These are phyloP conservation scores for Diplodia corticola DNA, from an alignment of 2,329 filamentous ascomycete genomes.

Conservation along the genomic window DNA sequence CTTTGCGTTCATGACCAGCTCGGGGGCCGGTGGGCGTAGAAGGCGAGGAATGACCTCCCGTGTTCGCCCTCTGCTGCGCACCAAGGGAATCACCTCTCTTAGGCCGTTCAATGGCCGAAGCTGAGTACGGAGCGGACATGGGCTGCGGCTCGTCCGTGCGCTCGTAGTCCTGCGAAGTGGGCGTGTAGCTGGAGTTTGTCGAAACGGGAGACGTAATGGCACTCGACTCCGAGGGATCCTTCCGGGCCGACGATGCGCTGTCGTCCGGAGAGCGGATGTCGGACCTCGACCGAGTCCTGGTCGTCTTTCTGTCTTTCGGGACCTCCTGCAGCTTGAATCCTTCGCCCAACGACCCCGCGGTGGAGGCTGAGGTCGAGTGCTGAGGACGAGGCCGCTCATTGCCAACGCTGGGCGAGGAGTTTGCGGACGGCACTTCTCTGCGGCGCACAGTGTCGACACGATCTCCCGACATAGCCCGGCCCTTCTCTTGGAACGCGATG, in stretches of 20 bases:
- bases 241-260: constrained; percentile 1
- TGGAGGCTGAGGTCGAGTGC: constrained; percentile 37
- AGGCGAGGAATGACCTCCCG: constrained; percentile 33
- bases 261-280: constrained; percentile 41
- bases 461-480: constrained; percentile 60
- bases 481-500: constrained; percentile 87
- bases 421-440: constrained; percentile 33
- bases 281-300: constrained; percentile 49
- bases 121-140: constrained; percentile 33
- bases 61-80: constrained; percentile 25
- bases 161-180: constrained; percentile 35
- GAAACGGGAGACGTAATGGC: constrained; percentile 17
- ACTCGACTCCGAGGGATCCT: constrained; percentile 19
- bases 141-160: constrained; percentile 33
- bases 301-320: constrained; percentile 63
- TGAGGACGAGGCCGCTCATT: constrained; percentile 53
- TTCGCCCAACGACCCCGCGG: constrained; percentile 36
- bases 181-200: constrained; percentile 20
- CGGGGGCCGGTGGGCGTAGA: constrained; percentile 42
- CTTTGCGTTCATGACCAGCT: constrained; percentile 40
- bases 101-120: constrained; percentile 47
- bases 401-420: constrained; percentile 34
- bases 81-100: constrained; percentile 63
- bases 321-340: constrained; percentile 78
- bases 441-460: constrained; percentile 50